Percentiles rank a stretch among this genome's conserved stretches.
These are phyloP conservation scores for Barnettozyma sp. DNA, from an alignment of 805 yeast species.

Conservation along the genomic window DNA sequence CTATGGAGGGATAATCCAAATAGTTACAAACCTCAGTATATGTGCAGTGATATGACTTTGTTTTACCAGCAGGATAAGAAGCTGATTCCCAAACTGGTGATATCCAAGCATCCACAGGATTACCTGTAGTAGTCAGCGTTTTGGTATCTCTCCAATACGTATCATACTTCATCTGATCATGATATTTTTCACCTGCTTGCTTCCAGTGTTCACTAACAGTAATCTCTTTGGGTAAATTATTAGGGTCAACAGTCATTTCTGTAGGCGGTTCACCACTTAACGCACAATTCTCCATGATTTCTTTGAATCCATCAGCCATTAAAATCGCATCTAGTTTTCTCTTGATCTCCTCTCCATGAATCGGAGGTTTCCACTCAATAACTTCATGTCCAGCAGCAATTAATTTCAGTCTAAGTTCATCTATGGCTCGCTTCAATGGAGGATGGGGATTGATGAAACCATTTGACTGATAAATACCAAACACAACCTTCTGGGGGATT, in stretches of 20 bases:
- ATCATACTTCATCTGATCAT: slow-evolving; percentile 32
- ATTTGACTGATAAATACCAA: slow-evolving; percentile 41
- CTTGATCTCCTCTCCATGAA: slow-evolving; percentile 24
- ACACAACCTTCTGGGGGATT: slow-evolving; percentile 28
- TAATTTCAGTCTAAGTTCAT: slow-evolving; percentile 23
- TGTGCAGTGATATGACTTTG: slow-evolving; percentile 30
- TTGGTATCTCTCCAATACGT: slow-evolving; percentile 32
- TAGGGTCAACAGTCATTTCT: slow-evolving; percentile 25
- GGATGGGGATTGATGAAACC: slow-evolving; percentile 44
- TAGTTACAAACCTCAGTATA: slow-evolving; percentile 39
- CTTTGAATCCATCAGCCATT: slow-evolving; percentile 28
- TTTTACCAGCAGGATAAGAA: slow-evolving; percentile 35
- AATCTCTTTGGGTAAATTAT: slow-evolving; percentile 21
- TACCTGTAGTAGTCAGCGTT: slow-evolving; percentile 28
- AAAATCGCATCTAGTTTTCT: slow-evolving; percentile 26
- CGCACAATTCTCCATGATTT: slow-evolving; percentile 18
- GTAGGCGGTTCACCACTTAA: slow-evolving; percentile 23
- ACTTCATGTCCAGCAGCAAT: slow-evolving; percentile 37
- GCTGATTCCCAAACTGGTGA: slow-evolving; percentile 39
- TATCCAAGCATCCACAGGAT: slow-evolving; percentile 42
- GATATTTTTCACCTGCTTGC: slow-evolving; percentile 29
- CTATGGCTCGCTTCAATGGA: slow-evolving; percentile 42
- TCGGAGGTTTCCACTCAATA: slow-evolving; percentile 35
- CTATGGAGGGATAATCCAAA: slow-evolving; percentile 35
- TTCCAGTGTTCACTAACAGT: slow-evolving; percentile 34